These are phyloP conservation scores for Lentinula sp. DNA, from an alignment of 768 basidiomycete species.

Conservation along the genomic window DNA sequence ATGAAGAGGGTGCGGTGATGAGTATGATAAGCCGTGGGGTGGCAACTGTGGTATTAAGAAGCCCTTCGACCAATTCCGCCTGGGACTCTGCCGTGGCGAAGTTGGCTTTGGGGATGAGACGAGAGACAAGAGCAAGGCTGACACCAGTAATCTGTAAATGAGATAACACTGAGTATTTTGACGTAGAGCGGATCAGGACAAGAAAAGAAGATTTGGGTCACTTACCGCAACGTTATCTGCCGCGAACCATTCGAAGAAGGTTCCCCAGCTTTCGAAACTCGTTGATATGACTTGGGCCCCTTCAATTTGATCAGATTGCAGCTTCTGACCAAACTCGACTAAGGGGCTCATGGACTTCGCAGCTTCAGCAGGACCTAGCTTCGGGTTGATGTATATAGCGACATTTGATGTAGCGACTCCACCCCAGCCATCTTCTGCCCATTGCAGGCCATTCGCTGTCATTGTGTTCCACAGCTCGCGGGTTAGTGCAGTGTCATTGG, in stretches of 20 bases:
- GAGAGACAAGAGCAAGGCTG: conserved; percentile 36
- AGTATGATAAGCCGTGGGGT: conserved; percentile 36
- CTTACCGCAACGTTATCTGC: conserved; percentile 30
- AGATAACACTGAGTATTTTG: neutral
- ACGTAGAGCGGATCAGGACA: neutral
- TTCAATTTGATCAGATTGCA: neutral
- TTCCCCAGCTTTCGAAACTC: conserved; percentile 34
- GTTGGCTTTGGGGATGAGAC: conserved; percentile 33
- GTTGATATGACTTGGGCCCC: conserved; percentile 23
- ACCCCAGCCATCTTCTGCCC: conserved; percentile 22
- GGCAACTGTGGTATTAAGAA: conserved; percentile 26
- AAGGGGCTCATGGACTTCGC: conserved; percentile 33
- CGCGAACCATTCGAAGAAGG: conserved; percentile 33
- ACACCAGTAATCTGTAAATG: conserved; percentile 27
- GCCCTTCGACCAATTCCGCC: conserved; percentile 26
- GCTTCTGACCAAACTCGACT: conserved; percentile 23
- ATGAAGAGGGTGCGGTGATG: conserved; percentile 31
- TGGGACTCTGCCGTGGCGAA: conserved; percentile 26
- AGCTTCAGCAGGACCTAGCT: conserved; percentile 27
- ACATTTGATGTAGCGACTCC: conserved; percentile 11
- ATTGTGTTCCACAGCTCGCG: conserved; percentile 17
- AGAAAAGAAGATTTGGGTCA: neutral
- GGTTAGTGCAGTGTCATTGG: conserved; percentile 12
- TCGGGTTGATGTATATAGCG: conserved; percentile 40
- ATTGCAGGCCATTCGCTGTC: conserved; percentile 15